Evolutionary conservation across 2,329 filamentous ascomycete species (phyloP).

Genomic region (Verticillium albo-atrum): DNA sequence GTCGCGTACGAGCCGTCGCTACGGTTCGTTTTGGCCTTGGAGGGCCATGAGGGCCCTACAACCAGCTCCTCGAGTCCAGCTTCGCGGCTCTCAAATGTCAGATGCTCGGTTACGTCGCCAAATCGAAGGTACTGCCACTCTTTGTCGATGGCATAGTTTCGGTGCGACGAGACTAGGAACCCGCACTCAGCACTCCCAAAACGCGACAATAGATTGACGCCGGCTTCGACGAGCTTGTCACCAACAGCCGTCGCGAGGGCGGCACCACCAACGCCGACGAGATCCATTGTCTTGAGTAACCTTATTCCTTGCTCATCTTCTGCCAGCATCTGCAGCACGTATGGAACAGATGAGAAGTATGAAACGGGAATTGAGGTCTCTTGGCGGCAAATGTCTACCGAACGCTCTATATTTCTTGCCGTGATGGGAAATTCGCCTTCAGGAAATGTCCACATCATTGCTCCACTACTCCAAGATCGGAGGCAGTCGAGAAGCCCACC

Average conservation of each 20-base stretch:
- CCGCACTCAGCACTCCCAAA: constrained; percentile 65
- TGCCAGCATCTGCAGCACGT: constrained; percentile 49
- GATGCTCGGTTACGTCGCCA: constrained; percentile 18
- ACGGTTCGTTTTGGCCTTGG: constrained; percentile 52
- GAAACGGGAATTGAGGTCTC: constrained; percentile 26
- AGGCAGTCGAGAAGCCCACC: constrained; percentile 61
- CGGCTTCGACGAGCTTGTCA: constrained; percentile 42
- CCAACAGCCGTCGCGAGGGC: constrained; percentile 50
- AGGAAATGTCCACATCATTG: constrained; percentile 60
- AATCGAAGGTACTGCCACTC: constrained; percentile 58
- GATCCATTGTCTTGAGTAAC: constrained; percentile 45
- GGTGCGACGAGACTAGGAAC: constrained; percentile 59
- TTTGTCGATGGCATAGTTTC: constrained; percentile 47
- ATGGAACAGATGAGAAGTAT: constrained; percentile 61
- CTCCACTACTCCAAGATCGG: constrained; percentile 55
- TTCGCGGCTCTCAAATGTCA: constrained; percentile 42
- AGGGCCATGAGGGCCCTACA: constrained; percentile 50
- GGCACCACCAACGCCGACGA: constrained; percentile 62
- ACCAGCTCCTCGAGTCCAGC: constrained; percentile 48
- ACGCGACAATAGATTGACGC: constrained; percentile 54
- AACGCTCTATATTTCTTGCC: constrained; percentile 43
- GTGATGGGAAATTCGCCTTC: constrained; percentile 52
- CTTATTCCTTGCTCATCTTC: constrained; percentile 35
- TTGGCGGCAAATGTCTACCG: constrained; percentile 33
- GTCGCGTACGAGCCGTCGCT: constrained; percentile 57